Evolutionary conservation across 441 rosid genomes (phyloP).

Genomic region (Viola pubescens): DNA sequence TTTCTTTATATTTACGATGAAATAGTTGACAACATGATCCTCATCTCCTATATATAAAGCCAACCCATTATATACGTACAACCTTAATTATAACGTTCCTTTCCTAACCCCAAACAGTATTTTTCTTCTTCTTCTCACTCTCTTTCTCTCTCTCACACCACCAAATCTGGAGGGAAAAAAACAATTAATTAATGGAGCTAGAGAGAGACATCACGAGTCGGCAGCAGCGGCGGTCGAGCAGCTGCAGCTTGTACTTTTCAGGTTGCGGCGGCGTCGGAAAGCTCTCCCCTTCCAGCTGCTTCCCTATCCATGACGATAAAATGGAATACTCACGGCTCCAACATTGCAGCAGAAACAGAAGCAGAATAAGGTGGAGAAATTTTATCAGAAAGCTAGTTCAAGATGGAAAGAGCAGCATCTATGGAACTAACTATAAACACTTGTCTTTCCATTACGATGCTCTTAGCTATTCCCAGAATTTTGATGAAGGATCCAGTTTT

Average conservation of each 20-base stretch:
- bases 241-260: constrained; percentile 18
- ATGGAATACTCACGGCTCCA: constrained; percentile 40
- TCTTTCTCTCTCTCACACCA: too few species aligned
- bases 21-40: too few species aligned
- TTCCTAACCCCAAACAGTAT: too few species aligned
- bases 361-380: constrained; percentile 37
- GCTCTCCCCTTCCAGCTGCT: constrained; percentile 39
- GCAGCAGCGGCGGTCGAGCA: constrained; percentile 20
- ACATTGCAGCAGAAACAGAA: background rate
- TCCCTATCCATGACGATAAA: constrained; percentile 32
- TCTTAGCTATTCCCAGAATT: constrained; percentile 67
- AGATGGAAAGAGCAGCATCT: constrained; percentile 31
- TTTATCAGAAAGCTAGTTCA: constrained; percentile 40
- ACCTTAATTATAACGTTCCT: too few species aligned
- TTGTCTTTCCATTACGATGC: constrained; percentile 64
- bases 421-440: constrained; percentile 29
- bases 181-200: constrained; percentile 17
- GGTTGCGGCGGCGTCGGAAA: constrained; percentile 16
- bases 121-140: too few species aligned
- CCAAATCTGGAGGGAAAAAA: too few species aligned
- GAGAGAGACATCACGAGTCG: constrained; percentile 26
- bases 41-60: too few species aligned
- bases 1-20: too few species aligned
- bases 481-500: constrained; percentile 47
- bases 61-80: too few species aligned